These are phyloP conservation scores for Vicia sativa DNA, from an alignment of 306 rosid genomes.

Conservation along the genomic window DNA sequence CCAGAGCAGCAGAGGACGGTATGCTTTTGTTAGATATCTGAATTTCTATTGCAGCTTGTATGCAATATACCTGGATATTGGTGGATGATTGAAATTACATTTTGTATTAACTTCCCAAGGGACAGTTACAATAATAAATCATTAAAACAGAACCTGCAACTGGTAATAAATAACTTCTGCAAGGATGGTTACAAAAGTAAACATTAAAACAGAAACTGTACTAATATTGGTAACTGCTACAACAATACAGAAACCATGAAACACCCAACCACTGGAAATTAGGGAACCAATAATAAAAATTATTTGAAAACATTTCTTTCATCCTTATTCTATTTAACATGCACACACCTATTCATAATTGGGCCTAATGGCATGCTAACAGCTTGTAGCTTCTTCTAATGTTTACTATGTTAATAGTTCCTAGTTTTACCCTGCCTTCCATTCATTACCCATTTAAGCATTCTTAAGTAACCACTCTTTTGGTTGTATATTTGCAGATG, in stretches of 20 bases:
- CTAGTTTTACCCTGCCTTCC: neutral
- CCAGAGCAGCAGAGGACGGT: constrained; percentile 99
- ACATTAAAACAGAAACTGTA: neutral
- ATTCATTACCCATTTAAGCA: constrained; percentile 13
- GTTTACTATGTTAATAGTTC: neutral
- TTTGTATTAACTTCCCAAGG: no score
- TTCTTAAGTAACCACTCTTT: constrained; percentile 26
- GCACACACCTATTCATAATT: neutral
- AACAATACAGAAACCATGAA: neutral
- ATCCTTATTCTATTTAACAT: neutral
- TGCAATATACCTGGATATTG: neutral
- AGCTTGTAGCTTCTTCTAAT: neutral
- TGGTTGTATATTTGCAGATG: constrained; percentile 60
- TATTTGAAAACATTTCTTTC: neutral
- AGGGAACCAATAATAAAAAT: neutral
- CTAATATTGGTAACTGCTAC: neutral
- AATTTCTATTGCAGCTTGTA: neutral
- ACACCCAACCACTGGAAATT: neutral
- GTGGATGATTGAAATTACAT: neutral
- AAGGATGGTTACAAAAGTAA: neutral
- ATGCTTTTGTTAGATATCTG: constrained; percentile 18
- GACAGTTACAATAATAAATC: no score
- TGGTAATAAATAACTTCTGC: neutral
- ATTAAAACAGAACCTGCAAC: neutral
- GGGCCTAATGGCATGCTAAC: no score